Base-by-base conservation (phyloP, 169 alveolate species). In the Plasmodium ovale region DNA sequence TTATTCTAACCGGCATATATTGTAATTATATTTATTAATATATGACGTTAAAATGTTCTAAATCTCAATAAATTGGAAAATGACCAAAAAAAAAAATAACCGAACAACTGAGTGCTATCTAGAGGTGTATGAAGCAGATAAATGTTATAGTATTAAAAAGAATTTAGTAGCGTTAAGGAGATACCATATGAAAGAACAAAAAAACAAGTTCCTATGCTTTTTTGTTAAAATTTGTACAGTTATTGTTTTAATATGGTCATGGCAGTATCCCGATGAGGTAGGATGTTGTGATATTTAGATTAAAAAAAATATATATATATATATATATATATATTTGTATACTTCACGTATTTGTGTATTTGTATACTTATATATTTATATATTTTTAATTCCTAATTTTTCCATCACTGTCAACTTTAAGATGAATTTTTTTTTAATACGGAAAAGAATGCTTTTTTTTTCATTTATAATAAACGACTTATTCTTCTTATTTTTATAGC, bases 231-330 rank as follows among this genome's bases (percentile, higher is more conserved):
- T 44, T 10, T 29, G 44, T 23, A 64, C 72, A n/a, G n/a, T n/a
- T 64, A 10, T 64, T 64, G 37, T 64, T 23, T 23, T 64, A 33
- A 42, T 42, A 29, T 64, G 33, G 16, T 29, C 72, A 64, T 64
- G 54, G 44, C 44, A 14, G 16, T n/a, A 64, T 64, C 9, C 44
- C 21, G 53, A 64, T 64, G 49, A 64, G 25, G 72, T 64, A 64
- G 33, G n/a, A n/a, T n/a, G n/a, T n/a, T n/a, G n/a, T n/a, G n/a
- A n/a, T n/a, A n/a, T n/a, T n/a, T n/a, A n/a, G n/a, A n/a, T n/a
- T n/a, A n/a, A n/a, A n/a, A n/a, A n/a, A n/a, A n/a, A n/a, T n/a
- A n/a, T n/a, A n/a, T n/a, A n/a, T n/a, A n/a, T n/a, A n/a, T n/a
- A n/a, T n/a, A n/a, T n/a, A n/a, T n/a, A n/a, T n/a, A n/a, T n/a